Percentiles rank a stretch among this genome's conserved stretches.
Evolutionary conservation across 352 stramenopile genomes (phyloP).

Genomic region (Blastocystis hominis): DNA sequence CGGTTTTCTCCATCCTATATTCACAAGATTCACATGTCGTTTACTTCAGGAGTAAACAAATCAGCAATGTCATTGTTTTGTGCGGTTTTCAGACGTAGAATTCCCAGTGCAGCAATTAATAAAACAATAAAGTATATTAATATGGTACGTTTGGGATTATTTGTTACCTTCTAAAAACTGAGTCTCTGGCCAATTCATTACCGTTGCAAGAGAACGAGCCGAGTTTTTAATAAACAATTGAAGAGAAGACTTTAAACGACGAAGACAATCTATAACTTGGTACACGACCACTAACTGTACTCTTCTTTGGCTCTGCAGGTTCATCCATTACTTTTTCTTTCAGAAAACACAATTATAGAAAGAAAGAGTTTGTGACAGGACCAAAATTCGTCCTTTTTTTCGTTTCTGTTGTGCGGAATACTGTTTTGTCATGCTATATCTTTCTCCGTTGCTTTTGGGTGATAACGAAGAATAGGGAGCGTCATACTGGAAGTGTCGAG

Average conservation of each 20-base stretch:
- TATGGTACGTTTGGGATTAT: conserved; percentile 6
- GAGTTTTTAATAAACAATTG: not conserved
- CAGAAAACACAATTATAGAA: not conserved
- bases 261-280: not conserved
- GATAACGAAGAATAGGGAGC: no score
- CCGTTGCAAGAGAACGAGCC: not conserved
- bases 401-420: no score
- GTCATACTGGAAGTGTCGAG: no score
- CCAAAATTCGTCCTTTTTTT: no score
- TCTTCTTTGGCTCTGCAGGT: not conserved
- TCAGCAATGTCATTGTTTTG: conserved; percentile 49
- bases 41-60: conserved; percentile 9
- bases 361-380: not conserved
- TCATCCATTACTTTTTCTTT: not conserved
- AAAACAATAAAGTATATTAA: conserved; percentile 41
- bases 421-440: no score
- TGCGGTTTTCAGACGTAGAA: not conserved
- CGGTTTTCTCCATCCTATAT: conserved; percentile 16
- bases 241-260: not conserved
- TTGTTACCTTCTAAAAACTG: conserved; percentile 1
- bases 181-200: not conserved
- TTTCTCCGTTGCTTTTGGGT: no score
- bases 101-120: not conserved
- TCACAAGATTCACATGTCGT: not conserved
- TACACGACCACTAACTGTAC: not conserved